phyloP scores from a whole-genome alignment of 129 eudicot genomes.

The Artemisia tridentata region DNA sequence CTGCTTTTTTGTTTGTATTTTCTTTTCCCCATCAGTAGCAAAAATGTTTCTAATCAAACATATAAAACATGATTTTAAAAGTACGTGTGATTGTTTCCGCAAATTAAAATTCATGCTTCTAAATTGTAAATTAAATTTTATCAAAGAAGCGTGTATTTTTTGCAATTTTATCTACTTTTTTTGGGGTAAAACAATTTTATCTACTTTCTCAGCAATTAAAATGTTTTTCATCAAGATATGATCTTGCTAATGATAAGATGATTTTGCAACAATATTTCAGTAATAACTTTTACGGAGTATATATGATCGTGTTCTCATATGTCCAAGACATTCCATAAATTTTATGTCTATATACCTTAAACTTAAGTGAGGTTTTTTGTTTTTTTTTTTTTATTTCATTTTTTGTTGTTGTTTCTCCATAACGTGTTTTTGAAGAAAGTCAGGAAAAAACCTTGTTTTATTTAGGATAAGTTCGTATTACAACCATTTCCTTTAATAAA shows the following conservation, averaged over 20 bases:
- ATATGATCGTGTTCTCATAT: no score
- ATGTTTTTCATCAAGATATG: neutral
- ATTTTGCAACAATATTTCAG: slow-evolving; percentile 1
- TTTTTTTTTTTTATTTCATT: no score
- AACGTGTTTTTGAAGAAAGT: no score
- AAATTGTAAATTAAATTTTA: no score
- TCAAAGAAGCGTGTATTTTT: no score
- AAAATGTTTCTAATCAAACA: neutral
- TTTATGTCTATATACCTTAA: no score
- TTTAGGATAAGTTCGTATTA: neutral
- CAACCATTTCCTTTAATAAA: neutral
- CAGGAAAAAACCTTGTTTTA: neutral
- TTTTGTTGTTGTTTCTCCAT: neutral
- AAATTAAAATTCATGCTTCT: no score
- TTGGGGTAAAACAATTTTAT: no score
- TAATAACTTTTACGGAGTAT: neutral
- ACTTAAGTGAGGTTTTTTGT: neutral
- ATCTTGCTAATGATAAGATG: neutral
- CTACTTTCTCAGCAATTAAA: no score
- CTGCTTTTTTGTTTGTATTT: neutral
- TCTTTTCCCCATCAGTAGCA: neutral
- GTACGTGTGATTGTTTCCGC: no score
- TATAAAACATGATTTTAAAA: no score
- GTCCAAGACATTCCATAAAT: neutral
- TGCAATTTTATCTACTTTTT: no score